phyloP scores from a whole-genome alignment of 257 asterid genomes.

The Capsicum pubescens region DNA sequence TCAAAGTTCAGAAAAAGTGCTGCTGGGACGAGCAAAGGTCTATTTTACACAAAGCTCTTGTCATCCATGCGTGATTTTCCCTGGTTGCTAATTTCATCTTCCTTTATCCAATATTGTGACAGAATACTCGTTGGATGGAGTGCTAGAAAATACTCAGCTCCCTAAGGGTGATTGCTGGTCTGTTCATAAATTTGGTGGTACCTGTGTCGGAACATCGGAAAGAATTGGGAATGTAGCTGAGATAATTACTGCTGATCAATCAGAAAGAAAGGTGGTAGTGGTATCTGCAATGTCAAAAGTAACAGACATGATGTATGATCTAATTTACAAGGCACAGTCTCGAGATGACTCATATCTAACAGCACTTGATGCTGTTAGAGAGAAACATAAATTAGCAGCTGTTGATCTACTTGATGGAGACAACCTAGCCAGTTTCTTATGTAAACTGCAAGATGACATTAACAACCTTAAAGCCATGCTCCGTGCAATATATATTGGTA shows the following conservation, averaged over 20 bases:
- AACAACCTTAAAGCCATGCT: slow-evolving; percentile 90
- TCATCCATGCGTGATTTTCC: slow-evolving; percentile 26
- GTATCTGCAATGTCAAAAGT: slow-evolving; percentile 99
- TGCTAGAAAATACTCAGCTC: slow-evolving; percentile 56
- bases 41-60: not conserved
- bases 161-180: slow-evolving; percentile 94
- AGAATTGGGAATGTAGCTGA: slow-evolving; percentile 87
- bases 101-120: slow-evolving; percentile 8
- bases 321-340: slow-evolving; percentile 79
- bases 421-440: slow-evolving; percentile 65
- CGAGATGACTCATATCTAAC: slow-evolving; percentile 69
- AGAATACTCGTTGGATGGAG: slow-evolving; percentile 62
- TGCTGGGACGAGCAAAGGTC: slow-evolving; percentile 73
- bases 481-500: slow-evolving; percentile 92
- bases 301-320: slow-evolving; percentile 97
- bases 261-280: slow-evolving; percentile 81
- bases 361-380: slow-evolving; percentile 78
- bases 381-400: slow-evolving; percentile 83
- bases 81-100: slow-evolving; percentile 17
- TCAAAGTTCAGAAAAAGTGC: slow-evolving; percentile 49
- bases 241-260: slow-evolving; percentile 67
- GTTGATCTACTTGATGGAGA: slow-evolving; percentile 79
- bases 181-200: slow-evolving; percentile 96
- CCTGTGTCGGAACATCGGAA: slow-evolving; percentile 93
- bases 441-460: slow-evolving; percentile 70